Evolutionary conservation across 768 basidiomycete species (phyloP).

Genomic region (Ramaria sp.): DNA sequence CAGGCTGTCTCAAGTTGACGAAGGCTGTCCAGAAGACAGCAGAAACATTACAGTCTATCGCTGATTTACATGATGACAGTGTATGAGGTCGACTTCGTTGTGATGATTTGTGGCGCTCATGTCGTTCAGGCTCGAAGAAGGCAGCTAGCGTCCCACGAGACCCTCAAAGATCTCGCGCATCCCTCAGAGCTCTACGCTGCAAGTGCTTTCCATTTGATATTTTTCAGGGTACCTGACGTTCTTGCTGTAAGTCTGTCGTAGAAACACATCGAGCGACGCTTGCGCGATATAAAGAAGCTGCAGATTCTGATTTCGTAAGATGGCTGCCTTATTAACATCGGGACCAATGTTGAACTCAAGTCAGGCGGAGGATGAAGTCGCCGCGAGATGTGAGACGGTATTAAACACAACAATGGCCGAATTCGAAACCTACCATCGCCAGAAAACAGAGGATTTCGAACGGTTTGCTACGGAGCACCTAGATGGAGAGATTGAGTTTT

Average conservation of each 20-base stretch:
- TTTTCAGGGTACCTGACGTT: no score
- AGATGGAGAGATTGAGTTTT: conserved; percentile 66
- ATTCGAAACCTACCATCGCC: conserved; percentile 68
- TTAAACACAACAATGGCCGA: conserved; percentile 84
- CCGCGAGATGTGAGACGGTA: conserved; percentile 75
- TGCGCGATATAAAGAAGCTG: conserved; percentile 50
- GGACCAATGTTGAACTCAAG: conserved; percentile 6
- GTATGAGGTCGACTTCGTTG: conserved; percentile 29
- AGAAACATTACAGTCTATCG: conserved; percentile 62
- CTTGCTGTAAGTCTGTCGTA: conserved; percentile 40
- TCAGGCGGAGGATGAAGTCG: conserved; percentile 53
- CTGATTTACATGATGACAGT: conserved; percentile 72
- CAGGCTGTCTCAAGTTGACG: conserved; percentile 69
- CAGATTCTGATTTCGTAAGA: conserved; percentile 27
- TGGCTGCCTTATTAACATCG: neutral
- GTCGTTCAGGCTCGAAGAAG: conserved; percentile 52
- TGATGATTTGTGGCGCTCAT: conserved; percentile 8
- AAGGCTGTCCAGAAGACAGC: conserved; percentile 69
- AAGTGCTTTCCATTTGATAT: conserved; percentile 7
- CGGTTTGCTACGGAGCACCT: conserved; percentile 53
- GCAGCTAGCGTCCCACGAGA: conserved; percentile 65
- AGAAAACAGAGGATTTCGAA: conserved; percentile 62
- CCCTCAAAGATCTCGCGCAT: conserved; percentile 65
- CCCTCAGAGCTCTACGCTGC: conserved; percentile 65
- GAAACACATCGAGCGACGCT: conserved; percentile 68